These are phyloP conservation scores for Macrophomina tecta DNA, from an alignment of 2,329 filamentous ascomycete genomes.

Conservation along the genomic window DNA sequence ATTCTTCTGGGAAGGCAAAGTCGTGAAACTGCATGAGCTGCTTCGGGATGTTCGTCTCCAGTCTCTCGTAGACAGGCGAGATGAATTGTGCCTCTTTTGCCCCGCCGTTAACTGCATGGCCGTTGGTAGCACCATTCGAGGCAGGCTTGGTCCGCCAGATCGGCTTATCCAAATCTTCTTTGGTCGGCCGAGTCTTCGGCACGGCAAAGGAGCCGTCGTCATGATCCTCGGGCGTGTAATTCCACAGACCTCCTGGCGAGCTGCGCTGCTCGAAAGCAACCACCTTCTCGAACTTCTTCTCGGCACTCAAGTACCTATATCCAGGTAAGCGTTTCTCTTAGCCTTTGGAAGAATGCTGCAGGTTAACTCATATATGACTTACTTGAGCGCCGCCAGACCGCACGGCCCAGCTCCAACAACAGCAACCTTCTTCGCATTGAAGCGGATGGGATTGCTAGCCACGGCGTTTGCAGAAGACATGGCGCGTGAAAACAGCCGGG, in stretches of 20 bases:
- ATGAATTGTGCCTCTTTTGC: conserved; percentile 66
- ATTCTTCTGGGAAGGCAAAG: conserved; percentile 65
- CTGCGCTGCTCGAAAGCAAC: conserved; percentile 82
- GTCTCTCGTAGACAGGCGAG: conserved; percentile 80
- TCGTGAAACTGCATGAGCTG: conserved; percentile 82
- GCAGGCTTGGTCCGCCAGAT: conserved; percentile 49
- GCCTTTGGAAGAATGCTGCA: neutral
- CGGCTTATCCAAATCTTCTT: conserved; percentile 68
- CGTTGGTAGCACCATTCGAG: conserved; percentile 2
- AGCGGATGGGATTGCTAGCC: conserved; percentile 5
- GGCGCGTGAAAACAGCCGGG: conserved; percentile 15
- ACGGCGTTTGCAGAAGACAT: conserved; percentile 18
- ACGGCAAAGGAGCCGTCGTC: conserved; percentile 56
- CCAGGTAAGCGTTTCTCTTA: conserved; percentile 12
- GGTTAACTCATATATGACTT: conserved; percentile 28
- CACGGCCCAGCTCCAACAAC: conserved; percentile 83
- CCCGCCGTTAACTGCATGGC: conserved; percentile 24
- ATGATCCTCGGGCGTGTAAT: conserved; percentile 66
- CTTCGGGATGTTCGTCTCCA: conserved; percentile 88
- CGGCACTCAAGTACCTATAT: conserved; percentile 71
- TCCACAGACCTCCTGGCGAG: conserved; percentile 83
- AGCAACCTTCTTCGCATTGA: conserved; percentile 66
- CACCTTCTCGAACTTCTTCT: conserved; percentile 71
- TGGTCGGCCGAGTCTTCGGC: conserved; percentile 63
- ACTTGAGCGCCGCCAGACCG: conserved; percentile 79